Evolutionary conservation across 1,139 yeast species (phyloP).

Genomic region (Yamadazyma dushanensis): DNA sequence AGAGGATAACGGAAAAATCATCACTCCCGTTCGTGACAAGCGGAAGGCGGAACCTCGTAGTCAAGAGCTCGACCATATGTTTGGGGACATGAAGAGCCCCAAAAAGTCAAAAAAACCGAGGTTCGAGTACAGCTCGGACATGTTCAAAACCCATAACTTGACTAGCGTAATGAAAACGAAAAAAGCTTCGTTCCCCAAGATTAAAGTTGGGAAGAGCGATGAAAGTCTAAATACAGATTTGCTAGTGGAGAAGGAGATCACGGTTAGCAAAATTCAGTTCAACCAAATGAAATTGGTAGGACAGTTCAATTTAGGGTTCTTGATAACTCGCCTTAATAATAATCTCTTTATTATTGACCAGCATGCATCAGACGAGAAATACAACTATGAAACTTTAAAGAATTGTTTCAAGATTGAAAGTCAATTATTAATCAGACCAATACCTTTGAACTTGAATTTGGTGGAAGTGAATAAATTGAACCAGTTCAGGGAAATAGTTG

Average conservation of each 20-base stretch:
- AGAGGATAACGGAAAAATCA: neutral
- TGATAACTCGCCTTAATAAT: constrained; percentile 56
- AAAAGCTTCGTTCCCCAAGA: neutral
- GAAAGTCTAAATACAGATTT: neutral
- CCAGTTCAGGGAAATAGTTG: constrained; percentile 58
- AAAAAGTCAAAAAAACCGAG: constrained; percentile 2
- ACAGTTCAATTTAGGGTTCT: constrained; percentile 90
- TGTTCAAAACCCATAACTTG: constrained; percentile 11
- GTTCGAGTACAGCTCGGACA: constrained; percentile 2
- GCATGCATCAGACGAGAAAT: constrained; percentile 97
- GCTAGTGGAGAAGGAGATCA: constrained; percentile 47
- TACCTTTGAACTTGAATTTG: constrained; percentile 62
- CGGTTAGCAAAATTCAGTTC: constrained; percentile 66
- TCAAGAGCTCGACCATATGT: neutral
- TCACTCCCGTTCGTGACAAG: neutral
- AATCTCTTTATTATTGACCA: constrained; percentile 90
- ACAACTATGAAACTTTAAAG: constrained; percentile 72
- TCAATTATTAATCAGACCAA: constrained; percentile 74
- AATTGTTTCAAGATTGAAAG: constrained; percentile 46
- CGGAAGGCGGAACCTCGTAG: neutral
- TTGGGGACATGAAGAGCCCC: constrained; percentile 1
- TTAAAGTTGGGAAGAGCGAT: neutral
- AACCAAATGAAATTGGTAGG: constrained; percentile 76
- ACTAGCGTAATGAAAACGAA: constrained; percentile 1
- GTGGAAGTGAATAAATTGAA: constrained; percentile 74